A percentile compares a stretch with the other conserved stretches of the same genome.
phyloP scores from a whole-genome alignment of 495 filamentous ascomycete species.

The Friedmanniomyces simplex region DNA sequence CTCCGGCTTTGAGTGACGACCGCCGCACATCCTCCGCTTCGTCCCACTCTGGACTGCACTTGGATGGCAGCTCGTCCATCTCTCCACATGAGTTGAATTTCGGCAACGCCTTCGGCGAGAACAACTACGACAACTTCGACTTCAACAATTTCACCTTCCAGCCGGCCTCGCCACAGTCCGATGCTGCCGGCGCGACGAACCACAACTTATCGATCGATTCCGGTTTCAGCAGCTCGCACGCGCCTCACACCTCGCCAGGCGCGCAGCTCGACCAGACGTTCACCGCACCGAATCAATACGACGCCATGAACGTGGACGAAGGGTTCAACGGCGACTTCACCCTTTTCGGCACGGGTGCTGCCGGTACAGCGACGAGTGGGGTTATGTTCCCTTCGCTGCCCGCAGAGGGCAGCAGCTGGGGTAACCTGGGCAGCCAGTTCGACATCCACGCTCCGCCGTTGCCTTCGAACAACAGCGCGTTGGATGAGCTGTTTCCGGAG shows the following conservation, averaged over 20 bases:
- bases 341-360: constrained; percentile 10
- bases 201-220: constrained; percentile 10
- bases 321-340: constrained; percentile 20
- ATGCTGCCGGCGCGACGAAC: background rate
- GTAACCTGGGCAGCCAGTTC: constrained; percentile 19
- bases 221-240: constrained; percentile 2
- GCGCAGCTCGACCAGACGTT: constrained; percentile 21
- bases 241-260: constrained; percentile 12
- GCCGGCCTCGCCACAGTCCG: constrained; percentile 20
- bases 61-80: constrained; percentile 22
- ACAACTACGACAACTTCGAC: constrained; percentile 18
- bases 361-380: background rate
- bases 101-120: constrained; percentile 13
- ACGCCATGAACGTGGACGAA: constrained; percentile 19
- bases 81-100: constrained; percentile 27
- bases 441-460: constrained; percentile 8
- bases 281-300: constrained; percentile 6
- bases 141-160: constrained; percentile 22
- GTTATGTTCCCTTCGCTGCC: constrained; percentile 19
- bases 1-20: constrained; percentile 18
- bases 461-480: constrained; percentile 12
- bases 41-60: constrained; percentile 12
- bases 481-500: constrained; percentile 23
- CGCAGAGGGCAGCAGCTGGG: constrained; percentile 15
- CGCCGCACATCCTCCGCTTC: constrained; percentile 11